Base-by-base conservation (phyloP, 2,329 filamentous ascomycete genomes). In the Nannizziopsis barbatae region DNA sequence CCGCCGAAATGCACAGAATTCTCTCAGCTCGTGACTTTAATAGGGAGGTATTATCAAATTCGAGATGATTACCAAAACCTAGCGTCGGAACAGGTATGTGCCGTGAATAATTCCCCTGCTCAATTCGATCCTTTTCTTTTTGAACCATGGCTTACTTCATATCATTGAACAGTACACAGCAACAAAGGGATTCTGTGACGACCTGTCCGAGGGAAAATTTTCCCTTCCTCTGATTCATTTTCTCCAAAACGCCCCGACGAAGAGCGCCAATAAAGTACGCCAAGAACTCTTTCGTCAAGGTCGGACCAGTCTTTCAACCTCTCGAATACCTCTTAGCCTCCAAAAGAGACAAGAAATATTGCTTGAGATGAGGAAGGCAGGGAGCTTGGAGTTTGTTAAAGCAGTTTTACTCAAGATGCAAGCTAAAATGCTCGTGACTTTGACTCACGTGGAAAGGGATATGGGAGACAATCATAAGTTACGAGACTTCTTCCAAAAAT, bases 181-280 rank as follows among this genome's bases (percentile, higher is more conserved):
- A 55, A 90, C 94, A 66, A 96, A 96, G 71, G 92, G 90, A 43
- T 77, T 95, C 57, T 94, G 86, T 66, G 90, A 96, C 71, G 92
- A 96, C 67, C 70, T 96, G 58, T 95, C 88, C 1, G 92, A 96
- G 70, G 90, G 90, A 54, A 96, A 96, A 74, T 95, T 95, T 71
- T 90, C 84, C 20, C 95, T 95, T 64, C 88, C 89, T 36, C 82
- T 96, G 59, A 95, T 96, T 59, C 90, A 96, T 70, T 84, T 84
- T 64, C 93, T 96, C 57, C 84, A 86, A 52, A 15, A 36, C 14
- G 38, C 40, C 22, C 31, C 39, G 14, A 39, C 17, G 36, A 12
- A 50, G 17, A 27, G 17, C 12, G 37, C 14, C 9, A 36, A 47
- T 14, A 35, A 35, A 32, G 30, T 22, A 8, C 27, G 27, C 10